A percentile compares a stretch with the other conserved stretches of the same genome.
phyloP scores from a whole-genome alignment of 2,329 filamentous ascomycete species.

The Pseudonectria buxi region DNA sequence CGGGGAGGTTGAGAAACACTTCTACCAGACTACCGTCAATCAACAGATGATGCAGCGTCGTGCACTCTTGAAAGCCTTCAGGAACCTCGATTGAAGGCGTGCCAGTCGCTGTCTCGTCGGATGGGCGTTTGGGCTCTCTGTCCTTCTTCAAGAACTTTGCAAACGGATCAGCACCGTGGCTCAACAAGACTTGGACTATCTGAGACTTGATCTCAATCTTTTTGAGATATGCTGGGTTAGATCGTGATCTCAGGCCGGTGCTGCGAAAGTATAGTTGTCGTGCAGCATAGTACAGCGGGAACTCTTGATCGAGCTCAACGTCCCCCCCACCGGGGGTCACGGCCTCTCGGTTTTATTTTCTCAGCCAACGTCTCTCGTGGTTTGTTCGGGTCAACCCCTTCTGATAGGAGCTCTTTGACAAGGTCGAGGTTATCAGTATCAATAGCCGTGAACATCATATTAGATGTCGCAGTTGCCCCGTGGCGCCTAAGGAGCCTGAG shows the following conservation, averaged over 20 bases:
- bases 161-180: constrained; percentile 21
- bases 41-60: constrained; percentile 18
- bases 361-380: neutral
- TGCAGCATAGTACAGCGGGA: constrained; percentile 8
- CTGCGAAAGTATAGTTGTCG: neutral
- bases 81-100: neutral
- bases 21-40: constrained; percentile 2
- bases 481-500: constrained; percentile 8
- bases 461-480: constrained; percentile 8
- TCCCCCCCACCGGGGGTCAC: no score
- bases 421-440: neutral
- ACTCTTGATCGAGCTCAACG: constrained; percentile 2
- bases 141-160: constrained; percentile 5
- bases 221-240: no score
- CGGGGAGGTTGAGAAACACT: constrained; percentile 11
- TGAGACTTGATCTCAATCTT: neutral
- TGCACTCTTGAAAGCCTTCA: constrained; percentile 7
- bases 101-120: no score
- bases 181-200: constrained; percentile 13
- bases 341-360: neutral
- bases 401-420: constrained; percentile 8
- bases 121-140: no score
- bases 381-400: constrained; percentile 8
- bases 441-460: constrained; percentile 13
- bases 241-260: no score